Conservation (phyloP, 2,329 filamentous ascomycete genomes). For the Beauveria bassiana region DNA sequence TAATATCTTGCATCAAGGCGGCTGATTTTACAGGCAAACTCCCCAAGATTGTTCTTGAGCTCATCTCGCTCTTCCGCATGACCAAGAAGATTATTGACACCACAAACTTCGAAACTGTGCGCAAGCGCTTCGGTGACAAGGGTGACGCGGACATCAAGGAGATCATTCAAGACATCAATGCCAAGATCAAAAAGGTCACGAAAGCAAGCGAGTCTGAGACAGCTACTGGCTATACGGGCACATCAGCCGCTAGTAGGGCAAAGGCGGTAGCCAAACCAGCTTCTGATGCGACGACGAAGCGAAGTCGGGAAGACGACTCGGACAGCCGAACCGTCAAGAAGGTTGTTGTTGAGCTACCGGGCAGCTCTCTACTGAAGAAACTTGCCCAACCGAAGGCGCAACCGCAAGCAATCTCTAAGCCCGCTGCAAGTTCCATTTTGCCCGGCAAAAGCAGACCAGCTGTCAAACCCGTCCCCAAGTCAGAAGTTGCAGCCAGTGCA, state of each 20-base stretch:
- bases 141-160: slow-evolving; percentile 58
- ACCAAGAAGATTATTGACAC: slow-evolving; percentile 54
- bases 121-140: slow-evolving; percentile 55
- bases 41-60: slow-evolving; percentile 47
- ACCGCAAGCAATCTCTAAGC: slow-evolving; percentile 22
- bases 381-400: slow-evolving; percentile 28
- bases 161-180: slow-evolving; percentile 50
- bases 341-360: slow-evolving; percentile 31
- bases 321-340: slow-evolving; percentile 35
- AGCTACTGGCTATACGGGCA: slow-evolving; percentile 31
- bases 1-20: slow-evolving; percentile 46
- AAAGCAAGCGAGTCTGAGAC: slow-evolving; percentile 27
- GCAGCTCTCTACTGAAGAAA: slow-evolving; percentile 32
- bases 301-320: slow-evolving; percentile 32
- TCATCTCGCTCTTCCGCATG: slow-evolving; percentile 56
- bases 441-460: slow-evolving; percentile 41
- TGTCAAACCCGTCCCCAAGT: slow-evolving; percentile 34
- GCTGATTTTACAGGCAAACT: slow-evolving; percentile 45
- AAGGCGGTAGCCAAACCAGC: slow-evolving; percentile 26
- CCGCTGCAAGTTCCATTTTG: slow-evolving; percentile 21
- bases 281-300: slow-evolving; percentile 24
- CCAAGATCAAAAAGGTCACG: slow-evolving; percentile 34
- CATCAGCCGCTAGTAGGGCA: slow-evolving; percentile 30
- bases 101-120: slow-evolving; percentile 58
- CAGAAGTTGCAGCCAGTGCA: slow-evolving; percentile 18